Evolutionary conservation across 2,329 filamentous ascomycete genomes (phyloP).

Genomic region (Cladosporium sphaerospermum): DNA sequence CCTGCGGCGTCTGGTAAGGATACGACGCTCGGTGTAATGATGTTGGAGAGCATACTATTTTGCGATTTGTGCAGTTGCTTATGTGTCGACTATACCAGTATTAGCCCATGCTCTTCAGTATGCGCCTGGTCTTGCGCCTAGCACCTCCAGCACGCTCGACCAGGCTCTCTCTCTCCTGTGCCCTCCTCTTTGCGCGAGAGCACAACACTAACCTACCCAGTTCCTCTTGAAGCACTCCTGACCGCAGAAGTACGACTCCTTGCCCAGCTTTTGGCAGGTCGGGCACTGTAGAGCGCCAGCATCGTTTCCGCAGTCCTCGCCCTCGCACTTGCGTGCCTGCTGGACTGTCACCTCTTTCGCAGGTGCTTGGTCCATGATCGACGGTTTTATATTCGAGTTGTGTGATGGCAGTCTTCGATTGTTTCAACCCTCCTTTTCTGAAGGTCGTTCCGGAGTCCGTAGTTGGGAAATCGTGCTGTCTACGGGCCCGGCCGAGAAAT

Average conservation of each 20-base stretch:
- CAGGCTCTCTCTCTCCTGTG: not conserved
- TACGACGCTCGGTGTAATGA: slow-evolving; percentile 70
- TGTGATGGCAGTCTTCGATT: no score
- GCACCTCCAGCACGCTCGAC: not conserved
- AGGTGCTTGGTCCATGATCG: slow-evolving; percentile 27
- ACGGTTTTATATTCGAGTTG: not conserved
- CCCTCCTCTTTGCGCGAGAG: slow-evolving; percentile 6
- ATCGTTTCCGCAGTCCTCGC: slow-evolving; percentile 78
- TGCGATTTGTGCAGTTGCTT: slow-evolving; percentile 80
- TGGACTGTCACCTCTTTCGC: slow-evolving; percentile 31
- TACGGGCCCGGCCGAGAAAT: no score
- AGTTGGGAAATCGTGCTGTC: no score
- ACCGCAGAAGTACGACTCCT: slow-evolving; percentile 93
- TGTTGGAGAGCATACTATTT: slow-evolving; percentile 62
- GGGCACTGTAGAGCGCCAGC: slow-evolving; percentile 86
- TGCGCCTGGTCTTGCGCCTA: not conserved
- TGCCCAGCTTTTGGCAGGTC: slow-evolving; percentile 83
- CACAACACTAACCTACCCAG: slow-evolving; percentile 61
- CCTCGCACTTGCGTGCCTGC: slow-evolving; percentile 65
- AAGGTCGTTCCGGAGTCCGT: no score
- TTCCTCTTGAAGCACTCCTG: slow-evolving; percentile 99
- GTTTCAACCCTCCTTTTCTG: no score
- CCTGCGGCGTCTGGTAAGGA: slow-evolving; percentile 87
- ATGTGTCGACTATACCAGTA: slow-evolving; percentile 60
- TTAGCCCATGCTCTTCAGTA: slow-evolving; percentile 20